Evolutionary conservation across 148 eudicot genomes (phyloP).

Genomic region (Silene latifolia): DNA sequence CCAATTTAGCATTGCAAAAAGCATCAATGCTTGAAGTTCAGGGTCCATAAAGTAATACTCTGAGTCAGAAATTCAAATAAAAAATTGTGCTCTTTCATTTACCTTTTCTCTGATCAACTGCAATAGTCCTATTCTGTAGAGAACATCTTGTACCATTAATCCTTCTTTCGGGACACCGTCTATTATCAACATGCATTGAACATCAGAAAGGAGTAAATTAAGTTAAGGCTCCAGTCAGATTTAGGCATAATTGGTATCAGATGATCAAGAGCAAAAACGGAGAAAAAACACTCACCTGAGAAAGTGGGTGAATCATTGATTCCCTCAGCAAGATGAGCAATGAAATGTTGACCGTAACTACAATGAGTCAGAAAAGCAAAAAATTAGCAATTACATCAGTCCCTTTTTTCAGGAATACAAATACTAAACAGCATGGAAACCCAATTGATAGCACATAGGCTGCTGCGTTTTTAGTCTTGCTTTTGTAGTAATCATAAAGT

Average conservation of each 20-base stretch:
- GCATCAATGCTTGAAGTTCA: neutral
- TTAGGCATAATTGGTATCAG: neutral
- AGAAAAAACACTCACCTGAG: constrained; percentile 44
- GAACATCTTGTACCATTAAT: constrained; percentile 78
- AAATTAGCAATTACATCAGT: neutral
- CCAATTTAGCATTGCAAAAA: neutral
- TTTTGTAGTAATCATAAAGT: neutral
- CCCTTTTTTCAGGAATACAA: neutral
- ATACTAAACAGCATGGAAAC: neutral
- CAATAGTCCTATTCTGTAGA: constrained; percentile 66
- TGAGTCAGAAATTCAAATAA: neutral
- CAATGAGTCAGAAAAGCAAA: constrained; percentile 1
- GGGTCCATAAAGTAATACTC: neutral
- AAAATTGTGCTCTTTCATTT: constrained; percentile 20
- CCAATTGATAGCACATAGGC: constrained; percentile 3
- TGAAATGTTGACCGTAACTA: constrained; percentile 76
- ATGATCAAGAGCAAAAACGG: neutral
- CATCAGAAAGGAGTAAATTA: neutral
- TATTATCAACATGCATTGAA: constrained; percentile 32
- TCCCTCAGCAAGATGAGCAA: constrained; percentile 76
- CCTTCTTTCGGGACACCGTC: constrained; percentile 99
- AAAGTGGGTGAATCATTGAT: constrained; percentile 68
- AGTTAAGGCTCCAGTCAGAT: constrained; percentile 7
- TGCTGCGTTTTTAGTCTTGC: neutral
- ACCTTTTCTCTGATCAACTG: constrained; percentile 72